Base-by-base conservation (phyloP, 2,329 filamentous ascomycete genomes). In the Pseudogymnoascus sp. region DNA sequence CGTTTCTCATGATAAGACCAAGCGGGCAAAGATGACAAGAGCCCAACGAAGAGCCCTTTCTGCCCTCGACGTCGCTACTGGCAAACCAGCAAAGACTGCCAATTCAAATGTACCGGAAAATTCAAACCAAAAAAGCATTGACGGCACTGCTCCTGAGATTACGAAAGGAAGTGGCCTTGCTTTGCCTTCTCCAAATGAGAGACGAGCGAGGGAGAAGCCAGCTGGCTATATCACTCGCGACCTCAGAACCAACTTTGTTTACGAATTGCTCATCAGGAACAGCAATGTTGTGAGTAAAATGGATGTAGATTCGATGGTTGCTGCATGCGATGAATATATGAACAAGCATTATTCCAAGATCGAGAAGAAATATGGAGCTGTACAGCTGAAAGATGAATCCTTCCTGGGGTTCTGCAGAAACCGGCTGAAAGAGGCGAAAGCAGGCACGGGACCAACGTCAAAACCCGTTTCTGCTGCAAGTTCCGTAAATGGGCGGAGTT, bases 261-360 rank as follows among this genome's bases (percentile, higher is more conserved):
- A 57, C 21, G 51, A 57, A 7, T 34, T 57, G 11, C 28, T 57
- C n/a, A 19, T 19, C 10, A 19, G 6, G 28, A 57, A 57, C 51
- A 57, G 10, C n/a, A 57, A 57, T 13, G n/a, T 21, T 34, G n/a
- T 57, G n/a, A n/a, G 16, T 19, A 34, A 34, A 34, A 34, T 57
- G 25, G 51, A 57, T 34, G 10, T 34, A 19, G 51, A 57, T 13
- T 57, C 51, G 13, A 57, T 57, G 6, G 25, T 57, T 57, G 28
- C 51, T 34, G 51, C 51, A 57, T 57, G 51, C 28, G n/a, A 57
- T 11, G 51, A n/a, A 34, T 57, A 57, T 34, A 57, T 57, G 51
- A 34, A 13, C 7, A 57, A 34, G 16, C 6, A 57, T 14, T 57
- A 57, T 21, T 57, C 51, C 16, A 57, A 34, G 28, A 34, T 34